Base-by-base conservation (phyloP, 1,284 basidiomycete species). In the Phenoliferia sp. region DNA sequence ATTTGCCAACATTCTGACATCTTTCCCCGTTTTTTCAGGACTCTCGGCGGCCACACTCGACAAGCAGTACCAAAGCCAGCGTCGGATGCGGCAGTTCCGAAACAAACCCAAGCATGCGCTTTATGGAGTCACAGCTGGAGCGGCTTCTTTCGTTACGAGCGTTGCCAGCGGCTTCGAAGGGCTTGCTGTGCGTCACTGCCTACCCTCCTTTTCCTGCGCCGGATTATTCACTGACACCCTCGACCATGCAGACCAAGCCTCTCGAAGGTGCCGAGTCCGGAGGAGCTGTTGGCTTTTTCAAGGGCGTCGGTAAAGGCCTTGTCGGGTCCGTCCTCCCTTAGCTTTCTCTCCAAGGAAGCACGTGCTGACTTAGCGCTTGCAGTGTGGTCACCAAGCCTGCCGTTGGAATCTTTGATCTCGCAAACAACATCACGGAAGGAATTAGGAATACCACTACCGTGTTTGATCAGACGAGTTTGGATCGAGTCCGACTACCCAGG, bases 401-500 rank as follows among this genome's bases (percentile, higher is more conserved):
- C 1, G 92, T 99, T 16, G 96, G 96, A 3, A 88, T 97, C 1
- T 95, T 99, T 77, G 96, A 99, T 80, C 85, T 99, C 56, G 90
- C 94, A 3, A 90, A 94, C 34, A 98, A 95, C 76, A 88, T 98
- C 32, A 89, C 90, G n/a, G 95, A 97, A 84, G 94, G 90, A 33
- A 93, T 98, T 71, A 87, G 96, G 52, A 99, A 99, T 77, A 99
- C 96, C 0, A 99, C 96, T 0, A 98, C 93, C 3, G 95, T 98
- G 1, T 99, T 99, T 73, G 96, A 99, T 77, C 90, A 88, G 72
- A 90, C 90, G 58, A 89, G 90, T 62, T 86, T 94, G 65, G 95
- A 98, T 76, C 88, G 94, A 26, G 86, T 91, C 31, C 85, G 96
- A 74, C 80, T 93, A 84, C 95, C 96, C 33, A 86, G 96, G 62